Evolutionary conservation across 371 early-diverging fungal species (phyloP).

Genomic region (Mortierella sp.): DNA sequence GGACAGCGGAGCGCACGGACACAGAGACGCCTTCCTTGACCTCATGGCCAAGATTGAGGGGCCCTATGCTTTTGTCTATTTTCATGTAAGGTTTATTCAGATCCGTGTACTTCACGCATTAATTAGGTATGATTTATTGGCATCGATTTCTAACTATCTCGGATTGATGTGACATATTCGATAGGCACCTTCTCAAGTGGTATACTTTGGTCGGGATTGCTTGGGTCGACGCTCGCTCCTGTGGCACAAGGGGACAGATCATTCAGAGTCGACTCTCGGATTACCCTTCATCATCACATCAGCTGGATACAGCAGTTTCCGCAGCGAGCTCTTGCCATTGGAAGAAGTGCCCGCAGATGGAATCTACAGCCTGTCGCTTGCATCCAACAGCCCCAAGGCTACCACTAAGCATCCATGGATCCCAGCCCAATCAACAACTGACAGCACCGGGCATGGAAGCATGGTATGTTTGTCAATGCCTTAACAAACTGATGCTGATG

Average conservation of each 20-base stretch:
- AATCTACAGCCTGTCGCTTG: conserved; percentile 69
- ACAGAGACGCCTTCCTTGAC: conserved; percentile 47
- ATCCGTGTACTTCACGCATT: no score
- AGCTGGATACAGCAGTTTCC: conserved; percentile 56
- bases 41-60: conserved; percentile 75
- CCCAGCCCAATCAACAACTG: conserved; percentile 8
- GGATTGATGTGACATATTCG: not conserved
- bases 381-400: conserved; percentile 5
- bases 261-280: not conserved
- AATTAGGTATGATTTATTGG: no score
- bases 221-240: conserved; percentile 89
- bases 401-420: conserved; percentile 56
- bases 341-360: conserved; percentile 83
- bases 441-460: not conserved
- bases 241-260: conserved; percentile 61
- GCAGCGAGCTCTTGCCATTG: conserved; percentile 57
- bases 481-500: not conserved
- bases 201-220: conserved; percentile 90
- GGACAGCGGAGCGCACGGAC: not conserved
- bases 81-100: conserved; percentile 59
- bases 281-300: conserved; percentile 68
- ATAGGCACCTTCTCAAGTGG: conserved; percentile 56
- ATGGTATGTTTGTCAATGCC: conserved; percentile 14
- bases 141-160: not conserved
- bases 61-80: conserved; percentile 83